A percentile compares a stretch with the other conserved stretches of the same genome.
These are phyloP conservation scores for Straminergon stramineum DNA, from an alignment of 225 moss, liverwort and hornwort genomes.

Conservation along the genomic window DNA sequence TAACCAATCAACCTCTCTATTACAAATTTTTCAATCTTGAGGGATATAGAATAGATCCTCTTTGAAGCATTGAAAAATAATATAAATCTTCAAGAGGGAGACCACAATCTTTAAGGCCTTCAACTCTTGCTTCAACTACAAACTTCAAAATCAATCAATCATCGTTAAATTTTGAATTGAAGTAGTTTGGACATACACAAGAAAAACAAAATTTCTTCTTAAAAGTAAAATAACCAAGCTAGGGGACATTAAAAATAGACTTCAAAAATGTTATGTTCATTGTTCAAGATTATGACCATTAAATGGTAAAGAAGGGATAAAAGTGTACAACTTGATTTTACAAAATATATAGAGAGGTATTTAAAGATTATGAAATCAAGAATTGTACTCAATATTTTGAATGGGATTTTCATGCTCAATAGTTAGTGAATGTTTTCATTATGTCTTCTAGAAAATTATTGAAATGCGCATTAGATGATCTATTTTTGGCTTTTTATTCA, in stretches of 20 bases:
- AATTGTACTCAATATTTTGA: background rate
- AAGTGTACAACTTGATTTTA: background rate
- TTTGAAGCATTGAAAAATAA: background rate
- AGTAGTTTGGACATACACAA: background rate
- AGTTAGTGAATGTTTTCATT: background rate
- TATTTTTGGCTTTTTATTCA: background rate
- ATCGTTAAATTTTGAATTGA: background rate
- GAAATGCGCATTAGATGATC: background rate
- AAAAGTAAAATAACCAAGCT: background rate
- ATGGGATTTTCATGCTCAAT: background rate
- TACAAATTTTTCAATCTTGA: background rate
- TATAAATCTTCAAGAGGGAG: background rate
- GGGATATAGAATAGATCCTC: background rate
- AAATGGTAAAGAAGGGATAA: background rate
- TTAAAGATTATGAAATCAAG: background rate
- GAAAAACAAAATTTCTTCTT: background rate
- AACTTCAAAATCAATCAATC: background rate
- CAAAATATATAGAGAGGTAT: background rate
- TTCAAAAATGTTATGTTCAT: background rate
- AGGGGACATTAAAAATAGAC: background rate
- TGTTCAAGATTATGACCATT: background rate
- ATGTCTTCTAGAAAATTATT: background rate
- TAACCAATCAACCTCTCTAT: background rate
- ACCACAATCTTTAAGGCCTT: background rate
- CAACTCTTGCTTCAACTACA: no score